Percentiles rank a stretch among this genome's conserved stretches.
Evolutionary conservation across 306 rosid species (phyloP).

Genomic region (Cucurbita pepo): DNA sequence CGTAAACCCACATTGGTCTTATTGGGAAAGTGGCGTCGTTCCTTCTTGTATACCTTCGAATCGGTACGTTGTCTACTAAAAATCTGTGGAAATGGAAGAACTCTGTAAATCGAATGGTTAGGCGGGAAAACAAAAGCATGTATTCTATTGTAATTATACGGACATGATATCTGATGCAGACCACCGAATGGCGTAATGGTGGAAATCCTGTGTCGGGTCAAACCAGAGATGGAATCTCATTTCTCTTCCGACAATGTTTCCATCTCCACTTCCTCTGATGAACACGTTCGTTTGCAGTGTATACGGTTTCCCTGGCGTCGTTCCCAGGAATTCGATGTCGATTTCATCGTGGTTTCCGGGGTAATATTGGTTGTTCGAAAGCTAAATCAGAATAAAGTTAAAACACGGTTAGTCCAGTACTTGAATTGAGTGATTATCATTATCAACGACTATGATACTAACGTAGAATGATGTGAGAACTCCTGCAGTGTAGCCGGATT

Average conservation of each 20-base stretch:
- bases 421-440: not conserved
- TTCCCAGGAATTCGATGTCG: conserved; percentile 82
- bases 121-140: too few species aligned
- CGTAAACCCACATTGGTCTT: conserved; percentile 72
- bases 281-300: conserved; percentile 83
- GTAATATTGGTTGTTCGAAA: conserved; percentile 72
- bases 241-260: conserved; percentile 62
- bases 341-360: conserved; percentile 84
- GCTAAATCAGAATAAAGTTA: conserved; percentile 18
- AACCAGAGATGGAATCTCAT: conserved; percentile 80
- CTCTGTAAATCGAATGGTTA: not conserved
- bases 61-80: conserved; percentile 73
- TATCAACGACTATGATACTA: conserved; percentile 13
- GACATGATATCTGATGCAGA: conserved; percentile 75
- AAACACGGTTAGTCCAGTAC: not conserved
- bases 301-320: conserved; percentile 60
- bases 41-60: conserved; percentile 57
- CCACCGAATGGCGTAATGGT: conserved; percentile 69
- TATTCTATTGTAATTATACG: not conserved
- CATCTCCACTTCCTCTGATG: conserved; percentile 82
- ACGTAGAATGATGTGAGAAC: conserved; percentile 67
- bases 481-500: conserved; percentile 81
- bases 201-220: conserved; percentile 73
- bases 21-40: conserved; percentile 62
- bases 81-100: conserved; percentile 25